Evolutionary conservation across 208 protist species (phyloP), one percentile per base, ranked within the genome.

Genomic region (Jaenimonas drosophilae): DNA sequence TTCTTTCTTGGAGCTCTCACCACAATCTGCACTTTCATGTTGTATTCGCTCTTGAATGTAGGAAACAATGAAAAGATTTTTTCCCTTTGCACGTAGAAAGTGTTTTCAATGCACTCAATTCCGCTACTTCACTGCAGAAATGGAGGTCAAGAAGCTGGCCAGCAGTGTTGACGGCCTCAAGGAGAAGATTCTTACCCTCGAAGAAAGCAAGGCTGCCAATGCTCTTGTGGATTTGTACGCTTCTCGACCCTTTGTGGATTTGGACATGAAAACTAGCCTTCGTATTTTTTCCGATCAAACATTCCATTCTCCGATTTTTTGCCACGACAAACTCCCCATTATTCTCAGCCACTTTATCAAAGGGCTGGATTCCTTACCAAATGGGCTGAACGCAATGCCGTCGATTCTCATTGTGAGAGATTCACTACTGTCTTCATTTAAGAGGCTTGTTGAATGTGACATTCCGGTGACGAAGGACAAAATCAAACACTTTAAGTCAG

Each of bases 311-410:
- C 56, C 63, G 6, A 74, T 92, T 33, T 92, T 87, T 50, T 89
- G 84, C 32, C 84, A 92, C 49, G 50, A 74, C 29, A 70, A 87
- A 41, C 69, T 96, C 6, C 90, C 90, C 4, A 66, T 91, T 23
- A 59, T 90, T 11, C 55, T 94, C 28, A 67, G 83, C 9, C 63
- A 81, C 25, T 66, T 80, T 7, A 81, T 93, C 20, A 59, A 23
- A 1, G 60, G 51, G 24, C 65, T 94, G n/a, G 70, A 88, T 54
- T 57, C 43, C 16, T 68, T 96, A 25, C 90, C 90, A 0, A 69
- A 71, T 24, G 90, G 90, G 7, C 61, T 95, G 11, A 82, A 84
- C 52, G 66, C 77, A 0, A 96, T 96, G 90, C 60, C 59, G 14
- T 78, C 80, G 6, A 78, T 88, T 26, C 52, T 72, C 11, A 45